Conservation (phyloP, 495 filamentous ascomycete species). For the Penicillium tannophilum region DNA sequence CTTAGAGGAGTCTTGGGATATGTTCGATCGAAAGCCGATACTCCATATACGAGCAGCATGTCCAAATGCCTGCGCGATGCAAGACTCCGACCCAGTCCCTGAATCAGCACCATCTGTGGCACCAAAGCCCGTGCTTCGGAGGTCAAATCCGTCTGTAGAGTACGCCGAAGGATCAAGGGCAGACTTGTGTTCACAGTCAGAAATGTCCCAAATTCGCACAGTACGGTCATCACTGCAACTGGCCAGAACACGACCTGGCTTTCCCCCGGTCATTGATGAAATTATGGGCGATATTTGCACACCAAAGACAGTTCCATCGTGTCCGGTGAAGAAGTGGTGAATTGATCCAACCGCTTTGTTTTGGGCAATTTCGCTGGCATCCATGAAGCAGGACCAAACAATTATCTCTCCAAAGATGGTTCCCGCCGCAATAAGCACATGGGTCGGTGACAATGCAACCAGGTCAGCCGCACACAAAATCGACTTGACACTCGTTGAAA, state of each 20-base stretch:
- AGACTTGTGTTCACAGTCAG: constrained; percentile 42
- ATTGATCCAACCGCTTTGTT: constrained; percentile 38
- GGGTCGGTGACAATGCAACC: constrained; percentile 53
- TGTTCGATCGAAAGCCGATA: constrained; percentile 61
- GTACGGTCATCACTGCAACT: constrained; percentile 97
- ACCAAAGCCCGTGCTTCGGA: constrained; percentile 48
- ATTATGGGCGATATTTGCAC: constrained; percentile 73
- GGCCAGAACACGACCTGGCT: constrained; percentile 62
- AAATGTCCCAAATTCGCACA: constrained; percentile 85
- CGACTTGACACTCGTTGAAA: constrained; percentile 73
- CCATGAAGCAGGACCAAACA: constrained; percentile 73
- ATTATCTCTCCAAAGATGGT: constrained; percentile 94
- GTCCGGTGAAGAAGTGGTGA: constrained; percentile 77
- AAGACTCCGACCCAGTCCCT: constrained; percentile 34
- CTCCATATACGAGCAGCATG: constrained; percentile 91
- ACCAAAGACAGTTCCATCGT: constrained; percentile 93
- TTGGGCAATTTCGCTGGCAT: constrained; percentile 7
- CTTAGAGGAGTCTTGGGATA: constrained; percentile 18
- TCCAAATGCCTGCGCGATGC: constrained; percentile 72
- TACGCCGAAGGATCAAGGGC: constrained; percentile 38
- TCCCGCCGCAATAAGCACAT: constrained; percentile 77
- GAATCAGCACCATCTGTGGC: constrained; percentile 17
- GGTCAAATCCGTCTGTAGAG: constrained; percentile 47
- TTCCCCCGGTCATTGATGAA: constrained; percentile 29
- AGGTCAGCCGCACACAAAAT: constrained; percentile 87